A percentile compares a stretch with the other conserved stretches of the same genome.
phyloP scores from a whole-genome alignment of 2,329 filamentous ascomycete genomes.

The Penicillium paneum region DNA sequence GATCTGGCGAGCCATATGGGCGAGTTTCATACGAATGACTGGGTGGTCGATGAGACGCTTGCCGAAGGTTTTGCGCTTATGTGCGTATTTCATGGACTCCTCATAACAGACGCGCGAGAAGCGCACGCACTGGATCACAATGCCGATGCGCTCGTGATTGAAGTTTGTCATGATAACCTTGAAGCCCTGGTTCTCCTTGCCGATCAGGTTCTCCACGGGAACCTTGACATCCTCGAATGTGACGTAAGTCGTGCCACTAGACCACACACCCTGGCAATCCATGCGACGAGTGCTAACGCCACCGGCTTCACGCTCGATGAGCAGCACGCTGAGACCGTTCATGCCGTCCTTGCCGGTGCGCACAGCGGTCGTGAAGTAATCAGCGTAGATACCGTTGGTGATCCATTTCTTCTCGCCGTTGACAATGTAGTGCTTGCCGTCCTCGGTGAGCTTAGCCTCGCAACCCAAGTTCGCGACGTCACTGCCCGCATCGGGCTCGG shows the following conservation, averaged over 20 bases:
- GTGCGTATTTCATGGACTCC: slow-evolving; percentile 91
- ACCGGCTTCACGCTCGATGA: slow-evolving; percentile 80
- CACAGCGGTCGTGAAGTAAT: slow-evolving; percentile 97
- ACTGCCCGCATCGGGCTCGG: slow-evolving; percentile 89
- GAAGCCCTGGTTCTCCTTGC: slow-evolving; percentile 98
- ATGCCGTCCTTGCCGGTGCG: slow-evolving; percentile 85
- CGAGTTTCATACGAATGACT: slow-evolving; percentile 95
- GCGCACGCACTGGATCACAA: slow-evolving; percentile 94
- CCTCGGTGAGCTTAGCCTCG: slow-evolving; percentile 89
- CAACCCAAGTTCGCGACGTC: slow-evolving; percentile 95
- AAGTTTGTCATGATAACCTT: slow-evolving; percentile 99
- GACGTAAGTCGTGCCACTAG: slow-evolving; percentile 90
- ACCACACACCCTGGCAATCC: slow-evolving; percentile 98
- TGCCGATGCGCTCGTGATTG: slow-evolving; percentile 98
- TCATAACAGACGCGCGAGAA: slow-evolving; percentile 97
- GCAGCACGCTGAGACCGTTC: slow-evolving; percentile 85
- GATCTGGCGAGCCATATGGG: slow-evolving; percentile 97
- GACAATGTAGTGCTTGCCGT: slow-evolving; percentile 98
- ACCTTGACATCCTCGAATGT: slow-evolving; percentile 99
- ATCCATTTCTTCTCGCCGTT: slow-evolving; percentile 99
- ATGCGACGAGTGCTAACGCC: slow-evolving; percentile 91
- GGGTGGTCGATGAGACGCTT: slow-evolving; percentile 96
- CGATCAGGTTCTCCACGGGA: slow-evolving; percentile 95
- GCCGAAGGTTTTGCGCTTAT: slow-evolving; percentile 95
- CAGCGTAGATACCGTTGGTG: slow-evolving; percentile 93